Conservation (phyloP, 352 stramenopile genomes). For the Pythium grandisporangium region DNA sequence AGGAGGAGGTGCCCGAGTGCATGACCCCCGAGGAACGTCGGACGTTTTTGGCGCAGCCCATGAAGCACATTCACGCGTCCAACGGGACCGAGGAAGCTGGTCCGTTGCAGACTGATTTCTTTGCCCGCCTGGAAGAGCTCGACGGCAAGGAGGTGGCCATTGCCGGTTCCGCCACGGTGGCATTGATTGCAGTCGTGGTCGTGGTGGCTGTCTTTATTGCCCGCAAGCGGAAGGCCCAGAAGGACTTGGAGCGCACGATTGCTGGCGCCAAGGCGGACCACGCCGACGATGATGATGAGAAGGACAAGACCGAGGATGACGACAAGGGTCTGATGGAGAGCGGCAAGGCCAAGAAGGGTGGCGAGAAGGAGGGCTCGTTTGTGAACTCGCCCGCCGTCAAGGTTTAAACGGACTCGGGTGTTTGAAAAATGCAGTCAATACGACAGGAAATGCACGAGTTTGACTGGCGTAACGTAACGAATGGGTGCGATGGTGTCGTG, state of each 20-base stretch:
- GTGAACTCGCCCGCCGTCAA: constrained; percentile 78
- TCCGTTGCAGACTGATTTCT: constrained; percentile 54
- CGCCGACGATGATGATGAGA: constrained; percentile 39
- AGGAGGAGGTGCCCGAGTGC: constrained; percentile 74
- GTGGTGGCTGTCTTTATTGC: constrained; percentile 60
- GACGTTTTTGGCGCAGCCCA: constrained; percentile 72
- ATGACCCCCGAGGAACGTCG: constrained; percentile 73
- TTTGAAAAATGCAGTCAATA: no score
- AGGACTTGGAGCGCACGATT: constrained; percentile 73
- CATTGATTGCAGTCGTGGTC: constrained; percentile 52
- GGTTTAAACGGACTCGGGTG: constrained; percentile 12
- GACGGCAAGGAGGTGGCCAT: constrained; percentile 68
- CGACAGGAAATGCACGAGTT: no score
- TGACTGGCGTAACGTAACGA: no score
- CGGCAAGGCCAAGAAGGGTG: constrained; percentile 49
- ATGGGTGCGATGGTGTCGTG: no score
- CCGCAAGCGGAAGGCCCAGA: constrained; percentile 74
- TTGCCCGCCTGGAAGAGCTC: constrained; percentile 46
- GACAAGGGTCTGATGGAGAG: constrained; percentile 65
- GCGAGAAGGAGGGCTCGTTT: constrained; percentile 66
- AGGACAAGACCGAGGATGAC: constrained; percentile 64
- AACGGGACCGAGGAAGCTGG: constrained; percentile 44
- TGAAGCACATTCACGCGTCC: constrained; percentile 80
- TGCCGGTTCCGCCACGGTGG: constrained; percentile 37
- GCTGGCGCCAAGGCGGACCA: constrained; percentile 74